Evolutionary conservation across 371 early-diverging fungal genomes (phyloP), one percentile per base, ranked within the genome.

Genomic region (Apophysomyces sp.): DNA sequence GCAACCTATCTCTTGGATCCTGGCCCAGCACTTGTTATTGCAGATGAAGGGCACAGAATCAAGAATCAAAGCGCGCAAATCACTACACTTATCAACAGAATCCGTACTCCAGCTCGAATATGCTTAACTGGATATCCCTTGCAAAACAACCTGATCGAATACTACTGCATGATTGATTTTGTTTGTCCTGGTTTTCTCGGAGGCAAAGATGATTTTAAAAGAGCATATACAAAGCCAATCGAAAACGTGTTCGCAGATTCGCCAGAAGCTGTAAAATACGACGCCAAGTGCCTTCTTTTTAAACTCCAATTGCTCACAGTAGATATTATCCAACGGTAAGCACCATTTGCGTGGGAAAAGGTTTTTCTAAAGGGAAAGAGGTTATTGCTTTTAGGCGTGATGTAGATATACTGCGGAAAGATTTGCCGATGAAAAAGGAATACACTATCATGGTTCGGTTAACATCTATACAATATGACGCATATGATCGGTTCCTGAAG

Each of bases 41-140:
- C 90, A 1, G 97, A 97, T 71, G 96, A 97, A 72, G 94, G 89
- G 2, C 96, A 97, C 70, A 69, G 78, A 28, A 85, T 97, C 58
- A 95, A 95, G 60, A 95, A 89, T 63, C 55, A 71, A 5, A 57
- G 69, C 15, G 59, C 90, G 1, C 56, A 66, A 37, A 67, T 90
- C 31, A 66, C 88, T 0, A 26, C 37, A 0, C 57, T 78, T 0
- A 58, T 84, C 13, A 78, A 76, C 12, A 16, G 63, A 41, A 63
- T 94, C 2, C 24, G 67, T 36, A 91, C 91, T 1, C 74, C 61
- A 1, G 74, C 83, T 2, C 79, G 94, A 18, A 74, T 94, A n/a
- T 88, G 91, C 60, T 62, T 97, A 60, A 94, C 96, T 0, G 97
- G 96, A 0, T 91, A 88, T 40, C 97, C 97, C 3, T 71, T 97